phyloP scores from a whole-genome alignment of 305 asterid species.

The Petunia hybrid region DNA sequence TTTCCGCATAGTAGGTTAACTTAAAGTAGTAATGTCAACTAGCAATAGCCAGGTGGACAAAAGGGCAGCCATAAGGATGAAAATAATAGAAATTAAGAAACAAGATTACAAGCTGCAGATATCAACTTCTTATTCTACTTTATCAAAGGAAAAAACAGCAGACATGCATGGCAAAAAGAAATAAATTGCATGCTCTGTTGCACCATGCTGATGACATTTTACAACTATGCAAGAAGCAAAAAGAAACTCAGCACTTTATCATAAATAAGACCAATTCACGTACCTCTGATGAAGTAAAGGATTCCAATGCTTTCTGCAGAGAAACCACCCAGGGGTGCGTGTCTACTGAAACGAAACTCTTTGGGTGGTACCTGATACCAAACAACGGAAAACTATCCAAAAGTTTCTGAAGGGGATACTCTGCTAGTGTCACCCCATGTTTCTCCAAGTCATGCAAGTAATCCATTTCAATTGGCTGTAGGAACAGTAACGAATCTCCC shows the following conservation, averaged over 20 bases:
- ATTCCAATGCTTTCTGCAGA: conserved; percentile 82
- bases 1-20: neutral
- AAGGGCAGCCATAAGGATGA: conserved; percentile 1
- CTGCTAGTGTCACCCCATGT: conserved; percentile 73
- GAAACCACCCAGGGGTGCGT: conserved; percentile 85
- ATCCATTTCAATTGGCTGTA: conserved; percentile 84
- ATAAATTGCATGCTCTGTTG: neutral
- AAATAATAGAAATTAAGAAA: neutral
- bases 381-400: conserved; percentile 62
- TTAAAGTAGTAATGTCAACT: conserved; percentile 6
- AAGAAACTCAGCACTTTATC: neutral
- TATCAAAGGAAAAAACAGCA: neutral
- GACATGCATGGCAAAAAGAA: neutral
- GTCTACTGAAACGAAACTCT: conserved; percentile 72
- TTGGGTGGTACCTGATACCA: conserved; percentile 52
- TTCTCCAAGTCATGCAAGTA: conserved; percentile 80
- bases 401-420: conserved; percentile 79
- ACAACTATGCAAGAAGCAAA: neutral
- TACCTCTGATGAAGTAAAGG: conserved; percentile 70
- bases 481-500: conserved; percentile 80
- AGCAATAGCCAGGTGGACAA: conserved; percentile 3
- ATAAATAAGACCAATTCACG: conserved; percentile 22
- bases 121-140: no score
- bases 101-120: conserved; percentile 5
- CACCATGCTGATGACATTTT: neutral